These are phyloP conservation scores for Podochytrium sp. DNA, from an alignment of 192 early-diverging fungal species.

Conservation along the genomic window DNA sequence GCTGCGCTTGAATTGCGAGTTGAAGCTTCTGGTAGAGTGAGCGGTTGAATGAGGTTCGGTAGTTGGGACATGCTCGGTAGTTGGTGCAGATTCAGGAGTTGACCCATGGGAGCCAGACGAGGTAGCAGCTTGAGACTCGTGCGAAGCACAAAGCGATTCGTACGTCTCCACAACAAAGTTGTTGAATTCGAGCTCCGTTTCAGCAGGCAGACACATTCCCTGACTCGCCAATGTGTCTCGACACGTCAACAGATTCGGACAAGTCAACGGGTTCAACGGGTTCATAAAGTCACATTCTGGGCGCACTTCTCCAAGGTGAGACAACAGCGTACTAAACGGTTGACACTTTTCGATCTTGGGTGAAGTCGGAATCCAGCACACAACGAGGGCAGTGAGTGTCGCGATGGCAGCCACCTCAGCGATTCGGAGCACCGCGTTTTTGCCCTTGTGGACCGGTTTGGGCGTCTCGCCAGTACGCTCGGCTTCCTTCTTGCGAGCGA, in stretches of 20 bases:
- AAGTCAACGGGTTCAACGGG: background rate
- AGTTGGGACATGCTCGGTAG: background rate
- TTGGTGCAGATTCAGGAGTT: background rate
- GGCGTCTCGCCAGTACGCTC: background rate
- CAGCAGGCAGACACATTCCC: constrained; percentile 1
- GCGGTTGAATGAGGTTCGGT: background rate
- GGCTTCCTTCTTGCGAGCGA: background rate
- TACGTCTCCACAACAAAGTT: constrained; percentile 1
- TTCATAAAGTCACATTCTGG: constrained; percentile 8
- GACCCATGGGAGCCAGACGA: no score
- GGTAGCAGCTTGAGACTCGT: background rate
- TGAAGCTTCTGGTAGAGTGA: background rate
- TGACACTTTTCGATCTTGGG: constrained; percentile 29
- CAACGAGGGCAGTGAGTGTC: constrained; percentile 36
- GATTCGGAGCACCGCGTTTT: constrained; percentile 17
- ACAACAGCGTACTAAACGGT: background rate
- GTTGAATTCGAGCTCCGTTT: background rate
- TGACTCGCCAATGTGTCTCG: background rate
- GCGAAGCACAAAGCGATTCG: background rate
- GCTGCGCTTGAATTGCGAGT: background rate
- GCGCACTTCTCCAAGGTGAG: background rate
- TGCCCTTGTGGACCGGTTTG: background rate
- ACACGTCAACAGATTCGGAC: background rate
- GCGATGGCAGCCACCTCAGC: constrained; percentile 34
- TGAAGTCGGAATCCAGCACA: constrained; percentile 30